Evolutionary conservation across 495 filamentous ascomycete species (phyloP).

Genomic region (Tuber aestivum): DNA sequence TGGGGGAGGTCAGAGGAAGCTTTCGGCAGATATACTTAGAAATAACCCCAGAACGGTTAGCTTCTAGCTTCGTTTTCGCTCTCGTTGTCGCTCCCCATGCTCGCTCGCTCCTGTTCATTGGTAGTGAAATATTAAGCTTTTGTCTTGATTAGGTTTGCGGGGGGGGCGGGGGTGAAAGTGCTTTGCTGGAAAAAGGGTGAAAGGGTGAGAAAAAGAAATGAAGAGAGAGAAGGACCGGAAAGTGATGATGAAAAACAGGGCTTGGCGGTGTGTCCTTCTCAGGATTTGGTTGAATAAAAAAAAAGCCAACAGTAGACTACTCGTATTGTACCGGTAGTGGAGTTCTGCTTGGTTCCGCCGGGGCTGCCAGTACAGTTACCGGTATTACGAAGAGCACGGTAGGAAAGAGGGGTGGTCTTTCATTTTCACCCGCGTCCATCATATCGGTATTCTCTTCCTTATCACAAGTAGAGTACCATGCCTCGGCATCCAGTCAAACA

Average conservation of each 20-base stretch:
- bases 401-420: no score
- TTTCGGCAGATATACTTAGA: constrained; percentile 4
- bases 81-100: neutral
- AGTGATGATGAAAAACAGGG: no score
- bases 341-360: no score
- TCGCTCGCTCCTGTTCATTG: neutral
- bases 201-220: neutral
- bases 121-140: neutral
- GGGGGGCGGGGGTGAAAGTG: neutral
- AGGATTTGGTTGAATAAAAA: neutral
- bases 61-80: neutral
- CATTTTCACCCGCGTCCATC: no score
- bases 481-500: neutral
- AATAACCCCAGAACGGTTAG: neutral
- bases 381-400: no score
- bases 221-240: neutral
- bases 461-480: no score
- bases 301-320: no score
- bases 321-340: no score
- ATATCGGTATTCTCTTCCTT: no score
- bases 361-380: no score
- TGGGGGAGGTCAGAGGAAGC: no score
- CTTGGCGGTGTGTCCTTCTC: neutral
- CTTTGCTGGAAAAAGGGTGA: neutral
- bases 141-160: neutral